Evolutionary conservation across 2,329 filamentous ascomycete genomes (phyloP), one percentile per base, ranked within the genome.

Genomic region (Verticillium klebahnii): DNA sequence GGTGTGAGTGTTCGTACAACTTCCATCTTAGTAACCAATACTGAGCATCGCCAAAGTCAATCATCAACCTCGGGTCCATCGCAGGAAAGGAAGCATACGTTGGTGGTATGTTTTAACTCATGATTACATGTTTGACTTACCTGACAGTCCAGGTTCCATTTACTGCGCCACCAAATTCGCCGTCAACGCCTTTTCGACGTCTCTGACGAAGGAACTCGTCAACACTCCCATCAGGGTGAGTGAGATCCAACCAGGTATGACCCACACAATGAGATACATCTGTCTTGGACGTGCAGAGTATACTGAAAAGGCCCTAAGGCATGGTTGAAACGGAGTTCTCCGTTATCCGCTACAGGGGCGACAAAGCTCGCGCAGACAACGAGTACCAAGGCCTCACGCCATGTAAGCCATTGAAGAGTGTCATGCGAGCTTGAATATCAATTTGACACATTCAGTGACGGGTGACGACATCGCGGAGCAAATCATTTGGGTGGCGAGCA

Each of bases 311-410:
- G n/a, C 23, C n/a, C n/a, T n/a, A 17, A 56, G 54, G 54, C 25
- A 56, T 25, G 54, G 54, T 56, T 17, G 54, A 56, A 17, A 56
- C 54, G 8, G 56, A 57, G 19, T 57, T 57, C 56, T 57, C 56
- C 14, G 25, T 57, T 31, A 29, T 57, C 11, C 6, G 56, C 5
- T 57, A n/a, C 31, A 8, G 29, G 14, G 56, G 56, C 56, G 56
- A 57, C 31, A 8, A 57, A 29, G 32, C 31, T 17, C 56, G 29
- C 14, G 56, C 56, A 17, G 56, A 57, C n/a, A 56, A 56, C 25
- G 54, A 56, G 25, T 56, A 56, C 54, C 37, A 31, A 8, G 54
- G 54, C n/a, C 23, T 56, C 14, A 56, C 54, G 12, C 54, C 54
- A 11, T 25, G 54, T 56, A 56, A 25, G 23, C 23, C 23, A 25